Evolutionary conservation across 768 basidiomycete genomes (phyloP).

Genomic region (Amanita pseudoporphyria): DNA sequence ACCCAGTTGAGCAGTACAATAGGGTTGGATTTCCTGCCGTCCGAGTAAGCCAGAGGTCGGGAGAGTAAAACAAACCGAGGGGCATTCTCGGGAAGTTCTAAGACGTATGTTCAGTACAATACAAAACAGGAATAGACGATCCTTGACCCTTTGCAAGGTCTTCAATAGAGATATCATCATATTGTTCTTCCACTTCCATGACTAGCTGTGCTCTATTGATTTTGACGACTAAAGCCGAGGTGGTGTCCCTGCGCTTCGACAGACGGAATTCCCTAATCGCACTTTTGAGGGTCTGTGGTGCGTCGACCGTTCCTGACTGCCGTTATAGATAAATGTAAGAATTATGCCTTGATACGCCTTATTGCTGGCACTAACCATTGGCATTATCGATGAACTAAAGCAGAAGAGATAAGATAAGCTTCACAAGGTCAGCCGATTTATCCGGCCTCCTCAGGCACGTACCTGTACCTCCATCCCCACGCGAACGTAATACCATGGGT

Average conservation of each 20-base stretch:
- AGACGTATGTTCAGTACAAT: conserved; percentile 1
- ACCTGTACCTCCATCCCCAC: too few relatives aligned
- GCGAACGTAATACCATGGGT: too few relatives aligned
- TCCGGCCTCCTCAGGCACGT: too few relatives aligned
- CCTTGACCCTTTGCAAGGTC: conserved; percentile 80
- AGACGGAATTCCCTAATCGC: conserved; percentile 73
- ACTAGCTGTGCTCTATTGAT: conserved; percentile 75
- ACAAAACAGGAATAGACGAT: background rate
- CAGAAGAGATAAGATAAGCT: conserved; percentile 21
- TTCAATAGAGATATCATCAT: conserved; percentile 66
- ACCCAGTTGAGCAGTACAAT: conserved; percentile 86
- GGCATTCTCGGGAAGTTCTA: conserved; percentile 82
- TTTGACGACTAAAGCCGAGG: conserved; percentile 80
- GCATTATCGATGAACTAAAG: conserved; percentile 2
- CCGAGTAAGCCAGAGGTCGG: conserved; percentile 68
- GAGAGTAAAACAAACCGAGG: conserved; percentile 83
- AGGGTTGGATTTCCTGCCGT: conserved; percentile 81
- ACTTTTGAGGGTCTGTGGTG: conserved; percentile 69
- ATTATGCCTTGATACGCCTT: conserved; percentile 20
- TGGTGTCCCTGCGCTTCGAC: conserved; percentile 61
- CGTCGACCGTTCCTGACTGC: conserved; percentile 60
- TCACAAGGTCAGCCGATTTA: background rate
- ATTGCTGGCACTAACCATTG: background rate
- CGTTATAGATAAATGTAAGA: background rate
- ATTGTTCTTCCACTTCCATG: conserved; percentile 80